phyloP scores from a whole-genome alignment of 1,284 basidiomycete genomes.

The Pascua sp. region DNA sequence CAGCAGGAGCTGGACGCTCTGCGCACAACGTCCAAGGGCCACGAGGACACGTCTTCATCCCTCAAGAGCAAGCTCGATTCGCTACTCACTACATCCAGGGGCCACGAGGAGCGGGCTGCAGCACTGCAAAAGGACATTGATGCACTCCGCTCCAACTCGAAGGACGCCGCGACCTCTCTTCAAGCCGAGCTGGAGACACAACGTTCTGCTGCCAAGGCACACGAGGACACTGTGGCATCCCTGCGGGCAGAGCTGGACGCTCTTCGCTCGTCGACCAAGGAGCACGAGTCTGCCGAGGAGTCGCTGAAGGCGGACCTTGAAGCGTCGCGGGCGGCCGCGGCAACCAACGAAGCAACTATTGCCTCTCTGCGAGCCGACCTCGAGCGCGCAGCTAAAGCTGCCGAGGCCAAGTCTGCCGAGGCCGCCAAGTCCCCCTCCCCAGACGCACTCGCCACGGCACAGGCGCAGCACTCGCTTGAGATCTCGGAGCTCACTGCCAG shows the following conservation, averaged over 20 bases:
- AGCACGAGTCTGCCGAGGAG: constrained; percentile 4
- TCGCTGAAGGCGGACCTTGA: constrained; percentile 10
- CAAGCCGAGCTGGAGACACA: constrained; percentile 5
- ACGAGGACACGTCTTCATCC: not conserved
- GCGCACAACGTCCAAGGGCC: not conserved
- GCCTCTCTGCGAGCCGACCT: constrained; percentile 4
- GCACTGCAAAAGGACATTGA: too few relatives aligned
- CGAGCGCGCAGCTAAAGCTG: constrained; percentile 4
- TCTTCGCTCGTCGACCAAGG: not conserved
- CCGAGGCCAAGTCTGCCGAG: constrained; percentile 1
- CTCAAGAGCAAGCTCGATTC: constrained; percentile 5
- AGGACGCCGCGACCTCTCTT: not conserved
- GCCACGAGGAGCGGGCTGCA: not conserved
- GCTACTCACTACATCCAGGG: not conserved
- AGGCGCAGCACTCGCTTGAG: constrained; percentile 71
- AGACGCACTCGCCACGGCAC: constrained; percentile 22
- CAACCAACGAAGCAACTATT: constrained; percentile 2
- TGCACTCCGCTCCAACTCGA: not conserved
- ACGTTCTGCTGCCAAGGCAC: not conserved
- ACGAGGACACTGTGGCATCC: not conserved
- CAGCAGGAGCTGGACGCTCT: constrained; percentile 1
- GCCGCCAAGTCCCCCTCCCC: not conserved
- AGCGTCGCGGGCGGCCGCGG: not conserved
- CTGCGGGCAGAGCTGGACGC: constrained; percentile 10
- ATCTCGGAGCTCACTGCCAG: constrained; percentile 70